Base-by-base conservation (phyloP, 2,329 filamentous ascomycete species). In the Cryphonectria radicalis region DNA sequence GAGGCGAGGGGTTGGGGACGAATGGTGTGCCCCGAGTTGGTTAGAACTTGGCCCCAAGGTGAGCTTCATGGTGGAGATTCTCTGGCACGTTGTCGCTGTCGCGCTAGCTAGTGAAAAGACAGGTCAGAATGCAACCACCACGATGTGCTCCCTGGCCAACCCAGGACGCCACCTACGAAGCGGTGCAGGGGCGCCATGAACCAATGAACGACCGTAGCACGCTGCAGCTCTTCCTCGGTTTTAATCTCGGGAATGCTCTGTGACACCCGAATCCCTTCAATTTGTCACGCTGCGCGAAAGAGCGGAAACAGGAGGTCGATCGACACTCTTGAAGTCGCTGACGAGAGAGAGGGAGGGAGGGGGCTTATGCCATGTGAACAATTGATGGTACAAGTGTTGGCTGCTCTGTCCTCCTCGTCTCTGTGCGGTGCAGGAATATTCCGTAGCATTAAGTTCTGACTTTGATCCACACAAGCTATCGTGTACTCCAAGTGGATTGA, bases 81-180 rank as follows among this genome's bases (percentile, higher is more conserved):
- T 63, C 57, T 71, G 71, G 71, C 69, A 71, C 69, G 69, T 67
- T 66, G 67, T 70, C 65, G 46, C 59, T 66, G 42, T 35, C 57
- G 59, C 42, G 67, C 60, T 72, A 68, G 67, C 43, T 55, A 59
- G 28, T n/a, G n/a, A n/a, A 37, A 68, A 50, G 46, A 67, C 63
- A 71, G 69, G 66, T 71, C 43, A 68, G 50, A 42, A 66, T 69
- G 66, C 71, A 71, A 71, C 69, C 68, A 55, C 46, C 63, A 68
- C 63, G 63, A 63, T 73, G 66, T 60, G 25, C 50, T 32, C 43
- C 68, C 53, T 70, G 32, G 65, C 50, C 28, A 53, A 4, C 59
- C 60, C 55, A 63, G 62, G 66, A 57, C 71, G 71, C 69, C 62
- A 69, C 69, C 37, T 57, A 60, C 69, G 25, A 10, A 37, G 37